phyloP scores from a whole-genome alignment of 345 rosid genomes.

The Mallotus nudiflorus region DNA sequence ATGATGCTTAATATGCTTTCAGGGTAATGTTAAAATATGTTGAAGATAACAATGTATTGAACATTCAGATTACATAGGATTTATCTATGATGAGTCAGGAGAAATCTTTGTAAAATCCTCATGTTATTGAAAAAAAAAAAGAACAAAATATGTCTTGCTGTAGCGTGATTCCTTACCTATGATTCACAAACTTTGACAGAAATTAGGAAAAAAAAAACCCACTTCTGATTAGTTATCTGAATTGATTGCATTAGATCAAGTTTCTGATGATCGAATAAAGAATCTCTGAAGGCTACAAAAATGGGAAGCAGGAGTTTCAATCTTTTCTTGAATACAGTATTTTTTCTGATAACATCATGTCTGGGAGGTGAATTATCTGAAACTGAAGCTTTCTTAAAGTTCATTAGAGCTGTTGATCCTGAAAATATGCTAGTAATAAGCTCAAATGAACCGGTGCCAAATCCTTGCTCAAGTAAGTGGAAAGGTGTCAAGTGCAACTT shows the following conservation, averaged over 20 bases:
- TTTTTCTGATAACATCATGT: conserved; percentile 23
- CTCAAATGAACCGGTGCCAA: conserved; percentile 13
- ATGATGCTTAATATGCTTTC: background rate
- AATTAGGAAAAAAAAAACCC: background rate
- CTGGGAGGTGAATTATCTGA: conserved; percentile 33
- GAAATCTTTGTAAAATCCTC: conserved; percentile 35
- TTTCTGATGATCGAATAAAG: conserved; percentile 15
- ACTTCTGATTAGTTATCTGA: no score
- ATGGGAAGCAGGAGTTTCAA: conserved; percentile 25
- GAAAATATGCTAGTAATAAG: conserved; percentile 19
- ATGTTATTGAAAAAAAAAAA: conserved; percentile 14
- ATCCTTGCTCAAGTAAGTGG: conserved; percentile 29
- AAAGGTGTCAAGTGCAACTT: conserved; percentile 33
- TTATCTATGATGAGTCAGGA: background rate
- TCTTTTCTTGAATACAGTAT: background rate
- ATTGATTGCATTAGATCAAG: background rate
- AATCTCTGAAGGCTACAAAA: background rate
- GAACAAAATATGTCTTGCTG: background rate
- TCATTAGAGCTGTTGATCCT: conserved; percentile 41
- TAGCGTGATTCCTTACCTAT: background rate
- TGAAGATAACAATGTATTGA: background rate
- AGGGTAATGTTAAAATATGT: background rate
- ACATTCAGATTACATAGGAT: background rate
- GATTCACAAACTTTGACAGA: background rate
- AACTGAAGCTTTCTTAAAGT: conserved; percentile 31